Conservation (phyloP, 257 asterid genomes). For the Primulina huaijiensis region DNA sequence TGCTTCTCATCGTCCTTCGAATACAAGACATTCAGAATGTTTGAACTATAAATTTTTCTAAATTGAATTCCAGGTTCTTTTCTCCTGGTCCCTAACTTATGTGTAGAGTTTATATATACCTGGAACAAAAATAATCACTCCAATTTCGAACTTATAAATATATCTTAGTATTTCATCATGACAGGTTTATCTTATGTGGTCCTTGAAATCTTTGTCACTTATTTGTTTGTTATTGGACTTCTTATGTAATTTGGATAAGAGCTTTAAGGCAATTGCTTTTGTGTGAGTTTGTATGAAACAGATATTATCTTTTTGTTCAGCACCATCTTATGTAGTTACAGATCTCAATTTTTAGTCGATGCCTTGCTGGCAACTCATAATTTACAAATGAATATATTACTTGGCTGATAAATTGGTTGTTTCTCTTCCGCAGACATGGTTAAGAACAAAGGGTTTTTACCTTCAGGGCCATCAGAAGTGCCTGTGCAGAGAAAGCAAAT, state of each 20-base stretch:
- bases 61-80: neutral
- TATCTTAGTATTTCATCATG: neutral
- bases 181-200: neutral
- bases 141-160: neutral
- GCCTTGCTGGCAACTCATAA: neutral
- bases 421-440: constrained; percentile 75
- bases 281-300: neutral
- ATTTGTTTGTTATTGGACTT: no score
- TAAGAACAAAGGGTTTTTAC: constrained; percentile 95
- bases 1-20: constrained; percentile 3
- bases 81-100: no score
- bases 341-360: neutral
- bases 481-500: constrained; percentile 79
- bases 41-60: constrained; percentile 3
- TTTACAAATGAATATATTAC: neutral
- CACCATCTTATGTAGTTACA: neutral
- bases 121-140: neutral
- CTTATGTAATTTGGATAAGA: no score
- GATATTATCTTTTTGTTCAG: neutral
- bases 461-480: constrained; percentile 97
- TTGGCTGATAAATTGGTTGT: constrained; percentile 10
- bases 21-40: neutral
- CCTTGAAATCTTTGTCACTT: neutral
- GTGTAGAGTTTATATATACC: no score
- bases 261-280: neutral